Evolutionary conservation across 352 stramenopile species (phyloP).

Genomic region (Pythium phragmiticola): DNA sequence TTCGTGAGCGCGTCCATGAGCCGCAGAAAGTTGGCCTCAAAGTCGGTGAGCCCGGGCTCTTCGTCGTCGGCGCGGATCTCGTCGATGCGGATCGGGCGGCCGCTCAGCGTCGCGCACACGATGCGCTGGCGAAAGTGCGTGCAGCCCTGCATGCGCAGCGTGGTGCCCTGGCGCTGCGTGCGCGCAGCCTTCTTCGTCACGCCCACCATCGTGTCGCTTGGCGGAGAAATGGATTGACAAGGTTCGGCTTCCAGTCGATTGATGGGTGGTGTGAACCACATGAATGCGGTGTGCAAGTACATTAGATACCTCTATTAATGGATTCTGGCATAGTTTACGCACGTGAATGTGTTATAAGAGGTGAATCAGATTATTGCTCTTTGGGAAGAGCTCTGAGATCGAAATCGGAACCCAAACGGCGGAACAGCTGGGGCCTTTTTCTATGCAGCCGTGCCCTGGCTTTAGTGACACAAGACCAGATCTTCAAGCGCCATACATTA

Average conservation of each 20-base stretch:
- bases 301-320: neutral
- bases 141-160: constrained; percentile 71
- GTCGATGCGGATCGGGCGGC: constrained; percentile 92
- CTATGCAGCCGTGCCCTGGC: neutral
- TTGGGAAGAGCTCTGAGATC: neutral
- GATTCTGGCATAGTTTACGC: neutral
- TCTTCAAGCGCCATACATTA: neutral
- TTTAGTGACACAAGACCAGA: neutral
- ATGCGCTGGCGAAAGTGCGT: constrained; percentile 95
- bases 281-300: neutral
- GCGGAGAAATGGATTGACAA: constrained; percentile 5
- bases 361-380: neutral
- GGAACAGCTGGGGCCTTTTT: constrained; percentile 12
- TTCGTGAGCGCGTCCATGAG: constrained; percentile 97
- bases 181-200: constrained; percentile 32
- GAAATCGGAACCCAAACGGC: neutral
- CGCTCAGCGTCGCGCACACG: constrained; percentile 90
- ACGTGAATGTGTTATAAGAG: neutral
- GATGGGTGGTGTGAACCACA: constrained; percentile 16
- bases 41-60: constrained; percentile 93
- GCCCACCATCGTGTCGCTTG: constrained; percentile 30
- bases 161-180: constrained; percentile 36
- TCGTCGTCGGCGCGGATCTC: constrained; percentile 95
- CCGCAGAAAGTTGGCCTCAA: constrained; percentile 97
- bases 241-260: constrained; percentile 25